Conservation (phyloP, 345 rosid species). For the Aquilaria yunnanensis region DNA sequence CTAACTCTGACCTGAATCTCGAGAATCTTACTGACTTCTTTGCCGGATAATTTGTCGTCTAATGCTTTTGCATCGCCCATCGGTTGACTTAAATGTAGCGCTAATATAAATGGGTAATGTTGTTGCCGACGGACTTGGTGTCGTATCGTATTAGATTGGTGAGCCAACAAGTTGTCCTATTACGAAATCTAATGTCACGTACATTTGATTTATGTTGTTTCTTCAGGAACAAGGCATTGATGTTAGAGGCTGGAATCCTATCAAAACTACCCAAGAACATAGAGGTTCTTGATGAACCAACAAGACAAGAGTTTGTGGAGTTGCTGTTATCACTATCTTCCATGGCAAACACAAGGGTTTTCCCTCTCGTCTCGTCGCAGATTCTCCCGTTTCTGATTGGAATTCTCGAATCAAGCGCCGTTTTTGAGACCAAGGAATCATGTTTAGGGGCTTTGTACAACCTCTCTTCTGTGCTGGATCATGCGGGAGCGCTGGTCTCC, state of each 20-base stretch:
- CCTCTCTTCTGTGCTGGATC: slow-evolving; percentile 57
- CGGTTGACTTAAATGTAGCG: too few relatives aligned
- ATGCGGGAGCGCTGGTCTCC: slow-evolving; percentile 46
- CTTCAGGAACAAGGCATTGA: slow-evolving; percentile 78
- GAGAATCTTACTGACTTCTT: slow-evolving; percentile 40
- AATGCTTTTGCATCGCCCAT: not conserved
- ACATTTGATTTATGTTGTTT: not conserved
- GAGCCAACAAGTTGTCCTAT: too few relatives aligned
- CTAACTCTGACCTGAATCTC: slow-evolving; percentile 30
- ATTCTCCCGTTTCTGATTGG: slow-evolving; percentile 47
- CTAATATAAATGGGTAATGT: too few relatives aligned
- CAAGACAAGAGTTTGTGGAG: slow-evolving; percentile 46
- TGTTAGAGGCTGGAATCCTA: slow-evolving; percentile 73
- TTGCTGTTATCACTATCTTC: slow-evolving; percentile 60
- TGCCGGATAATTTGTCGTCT: not conserved
- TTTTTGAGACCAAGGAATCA: slow-evolving; percentile 41
- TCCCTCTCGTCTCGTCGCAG: slow-evolving; percentile 38
- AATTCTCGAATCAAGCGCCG: slow-evolving; percentile 42
- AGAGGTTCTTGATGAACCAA: slow-evolving; percentile 40
- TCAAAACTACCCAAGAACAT: slow-evolving; percentile 53
- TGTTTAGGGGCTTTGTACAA: slow-evolving; percentile 54
- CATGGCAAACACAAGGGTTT: slow-evolving; percentile 33
- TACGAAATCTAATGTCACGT: too few relatives aligned
- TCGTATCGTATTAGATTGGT: too few relatives aligned
- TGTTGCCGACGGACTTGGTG: too few relatives aligned